Evolutionary conservation across 75 land plant genomes (phyloP).

Genomic region (Cunninghamia lanceolata): DNA sequence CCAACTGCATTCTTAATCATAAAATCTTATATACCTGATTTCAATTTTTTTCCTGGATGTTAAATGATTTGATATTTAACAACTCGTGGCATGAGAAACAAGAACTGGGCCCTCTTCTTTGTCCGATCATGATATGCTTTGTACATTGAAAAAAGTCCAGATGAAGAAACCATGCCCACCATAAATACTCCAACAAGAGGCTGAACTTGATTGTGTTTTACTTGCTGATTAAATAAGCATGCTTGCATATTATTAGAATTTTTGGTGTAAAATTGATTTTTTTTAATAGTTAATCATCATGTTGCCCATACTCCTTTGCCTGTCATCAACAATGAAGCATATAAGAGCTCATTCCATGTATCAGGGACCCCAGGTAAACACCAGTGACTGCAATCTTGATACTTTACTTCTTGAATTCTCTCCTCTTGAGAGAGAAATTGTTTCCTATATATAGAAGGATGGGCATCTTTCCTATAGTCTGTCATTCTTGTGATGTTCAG

Average conservation of each 20-base stretch:
- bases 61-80: too few species aligned
- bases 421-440: conserved; percentile 36
- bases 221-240: not conserved
- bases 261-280: not conserved
- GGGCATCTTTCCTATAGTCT: conserved; percentile 78
- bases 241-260: not conserved
- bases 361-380: conserved; percentile 93
- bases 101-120: not conserved
- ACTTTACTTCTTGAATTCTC: conserved; percentile 23
- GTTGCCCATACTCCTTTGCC: not conserved
- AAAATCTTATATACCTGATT: not conserved
- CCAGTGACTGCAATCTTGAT: conserved; percentile 91
- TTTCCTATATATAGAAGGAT: conserved; percentile 67
- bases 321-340: conserved; percentile 46
- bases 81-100: not conserved
- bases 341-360: conserved; percentile 82
- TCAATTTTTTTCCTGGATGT: not conserved
- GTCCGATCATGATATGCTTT: not conserved
- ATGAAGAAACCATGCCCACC: not conserved
- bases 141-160: not conserved
- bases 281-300: not conserved
- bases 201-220: not conserved
- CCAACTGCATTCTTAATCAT: not conserved
- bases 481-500: conserved; percentile 77
- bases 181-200: not conserved